phyloP scores from a whole-genome alignment of 441 rosid species.

The Pelargonium cotyledonis region DNA sequence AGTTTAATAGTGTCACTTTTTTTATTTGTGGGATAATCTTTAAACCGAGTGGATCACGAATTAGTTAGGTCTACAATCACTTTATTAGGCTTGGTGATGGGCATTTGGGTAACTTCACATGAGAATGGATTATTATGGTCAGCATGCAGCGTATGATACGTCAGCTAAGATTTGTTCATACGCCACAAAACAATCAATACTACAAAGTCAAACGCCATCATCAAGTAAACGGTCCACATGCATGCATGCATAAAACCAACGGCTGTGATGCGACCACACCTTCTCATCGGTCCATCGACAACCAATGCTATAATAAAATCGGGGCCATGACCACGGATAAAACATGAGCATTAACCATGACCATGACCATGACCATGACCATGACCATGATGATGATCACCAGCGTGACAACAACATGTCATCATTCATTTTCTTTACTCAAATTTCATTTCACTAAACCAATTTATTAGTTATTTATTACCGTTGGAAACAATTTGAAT shows the following conservation, averaged over 20 bases:
- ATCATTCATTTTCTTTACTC: not conserved
- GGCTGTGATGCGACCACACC: too few species aligned
- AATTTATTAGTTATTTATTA: not conserved
- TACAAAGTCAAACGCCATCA: constrained; percentile 4
- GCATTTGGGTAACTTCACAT: not conserved
- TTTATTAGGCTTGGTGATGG: too few species aligned
- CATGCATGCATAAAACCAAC: too few species aligned
- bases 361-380: too few species aligned
- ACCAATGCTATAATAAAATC: not conserved
- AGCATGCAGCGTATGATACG: constrained; percentile 20
- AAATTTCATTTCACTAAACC: not conserved
- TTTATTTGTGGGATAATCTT: too few species aligned
- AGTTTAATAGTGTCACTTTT: too few species aligned
- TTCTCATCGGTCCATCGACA: not conserved
- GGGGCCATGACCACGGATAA: not conserved
- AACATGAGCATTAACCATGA: too few species aligned
- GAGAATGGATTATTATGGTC: constrained; percentile 3
- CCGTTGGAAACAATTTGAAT: not conserved
- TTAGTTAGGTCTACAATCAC: too few species aligned
- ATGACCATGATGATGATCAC: not conserved
- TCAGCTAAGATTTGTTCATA: constrained; percentile 9
- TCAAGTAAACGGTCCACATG: not conserved
- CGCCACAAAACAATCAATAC: not conserved
- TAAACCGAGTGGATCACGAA: too few species aligned
- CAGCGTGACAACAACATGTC: constrained; percentile 20